phyloP scores from a whole-genome alignment of 805 yeast genomes.

The Wilhelminamyces savonicus region DNA sequence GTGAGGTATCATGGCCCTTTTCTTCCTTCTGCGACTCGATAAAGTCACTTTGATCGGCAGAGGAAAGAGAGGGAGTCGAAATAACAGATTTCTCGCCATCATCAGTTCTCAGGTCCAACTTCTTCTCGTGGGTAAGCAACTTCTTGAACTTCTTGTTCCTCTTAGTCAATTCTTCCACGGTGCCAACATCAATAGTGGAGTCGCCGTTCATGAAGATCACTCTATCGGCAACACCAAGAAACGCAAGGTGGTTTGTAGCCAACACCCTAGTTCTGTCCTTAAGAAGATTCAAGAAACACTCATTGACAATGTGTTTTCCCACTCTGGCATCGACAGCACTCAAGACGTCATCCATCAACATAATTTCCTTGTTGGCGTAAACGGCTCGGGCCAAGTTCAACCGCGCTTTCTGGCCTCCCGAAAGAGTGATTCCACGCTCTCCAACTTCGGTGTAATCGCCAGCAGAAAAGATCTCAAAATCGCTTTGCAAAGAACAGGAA shows the following conservation, averaged over 20 bases:
- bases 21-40: too few species aligned
- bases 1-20: too few species aligned
- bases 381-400: slow-evolving; percentile 6
- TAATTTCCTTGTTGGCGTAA: slow-evolving; percentile 2
- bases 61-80: too few species aligned
- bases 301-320: slow-evolving; percentile 4
- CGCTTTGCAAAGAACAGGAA: slow-evolving; percentile 3
- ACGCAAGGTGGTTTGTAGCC: slow-evolving; percentile 6
- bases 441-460: slow-evolving; percentile 6
- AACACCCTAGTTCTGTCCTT: slow-evolving; percentile 3
- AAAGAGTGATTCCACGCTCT: slow-evolving; percentile 6
- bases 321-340: slow-evolving; percentile 7
- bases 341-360: slow-evolving; percentile 6
- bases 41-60: too few species aligned
- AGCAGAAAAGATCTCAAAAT: slow-evolving; percentile 4
- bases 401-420: slow-evolving; percentile 8
- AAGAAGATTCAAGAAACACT: slow-evolving; percentile 3
- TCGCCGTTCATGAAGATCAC: slow-evolving; percentile 3
- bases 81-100: background rate
- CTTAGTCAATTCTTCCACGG: background rate
- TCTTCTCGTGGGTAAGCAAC: background rate
- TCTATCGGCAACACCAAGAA: slow-evolving; percentile 3
- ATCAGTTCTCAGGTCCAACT: background rate
- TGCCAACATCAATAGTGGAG: background rate
- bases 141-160: slow-evolving; percentile 1